Percentiles rank a stretch among this genome's conserved stretches.
Conservation (phyloP, 2,329 filamentous ascomycete genomes). For the Clathrospora elynae region DNA sequence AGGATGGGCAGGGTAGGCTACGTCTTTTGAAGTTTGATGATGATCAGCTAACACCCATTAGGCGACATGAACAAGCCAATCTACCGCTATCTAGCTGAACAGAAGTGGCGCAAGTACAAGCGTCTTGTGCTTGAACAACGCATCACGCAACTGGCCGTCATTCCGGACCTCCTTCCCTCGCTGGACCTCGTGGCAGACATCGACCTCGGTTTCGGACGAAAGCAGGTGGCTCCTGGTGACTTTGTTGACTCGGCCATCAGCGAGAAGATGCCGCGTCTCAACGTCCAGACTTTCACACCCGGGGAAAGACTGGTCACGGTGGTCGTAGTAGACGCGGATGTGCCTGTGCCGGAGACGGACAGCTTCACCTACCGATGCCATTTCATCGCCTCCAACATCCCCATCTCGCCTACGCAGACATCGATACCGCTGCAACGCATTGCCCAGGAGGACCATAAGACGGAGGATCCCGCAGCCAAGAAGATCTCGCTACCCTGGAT, state of each 20-base stretch:
- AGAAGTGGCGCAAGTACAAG: constrained; percentile 86
- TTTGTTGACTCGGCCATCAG: constrained; percentile 76
- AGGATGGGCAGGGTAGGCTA: constrained; percentile 82
- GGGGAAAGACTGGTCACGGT: constrained; percentile 83
- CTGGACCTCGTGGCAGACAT: constrained; percentile 81
- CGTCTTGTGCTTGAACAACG: constrained; percentile 81
- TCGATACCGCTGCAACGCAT: constrained; percentile 41
- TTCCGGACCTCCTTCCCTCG: constrained; percentile 84
- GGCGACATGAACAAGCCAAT: constrained; percentile 96
- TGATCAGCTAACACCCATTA: constrained; percentile 48
- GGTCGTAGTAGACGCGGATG: constrained; percentile 86
- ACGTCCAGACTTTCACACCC: constrained; percentile 81
- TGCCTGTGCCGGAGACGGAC: constrained; percentile 77
- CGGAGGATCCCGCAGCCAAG: constrained; percentile 53
- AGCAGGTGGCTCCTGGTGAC: constrained; percentile 74
- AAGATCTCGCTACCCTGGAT: constrained; percentile 81
- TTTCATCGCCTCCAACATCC: constrained; percentile 78
- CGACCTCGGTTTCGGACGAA: constrained; percentile 75
- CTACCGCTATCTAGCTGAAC: constrained; percentile 85
- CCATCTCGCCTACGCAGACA: constrained; percentile 61
- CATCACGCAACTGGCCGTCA: constrained; percentile 81
- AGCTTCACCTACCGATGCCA: constrained; percentile 82
- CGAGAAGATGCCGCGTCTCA: constrained; percentile 74
- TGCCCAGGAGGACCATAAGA: constrained; percentile 42
- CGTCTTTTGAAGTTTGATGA: background rate